Base-by-base conservation (phyloP, 306 rosid genomes). In the Vigna nakashimae region DNA sequence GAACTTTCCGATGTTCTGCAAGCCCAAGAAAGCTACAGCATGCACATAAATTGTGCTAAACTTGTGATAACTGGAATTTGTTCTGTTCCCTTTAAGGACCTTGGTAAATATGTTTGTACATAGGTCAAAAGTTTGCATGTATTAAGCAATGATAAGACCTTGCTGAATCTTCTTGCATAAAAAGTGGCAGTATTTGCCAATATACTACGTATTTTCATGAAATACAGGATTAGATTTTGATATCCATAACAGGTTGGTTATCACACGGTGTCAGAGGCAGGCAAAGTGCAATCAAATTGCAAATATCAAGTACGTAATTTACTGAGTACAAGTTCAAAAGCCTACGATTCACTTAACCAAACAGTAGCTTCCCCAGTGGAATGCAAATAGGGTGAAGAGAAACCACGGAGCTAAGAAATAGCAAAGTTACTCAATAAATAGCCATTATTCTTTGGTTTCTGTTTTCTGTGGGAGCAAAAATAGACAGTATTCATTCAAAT, bases 351-450 rank as follows among this genome's bases (percentile, higher is more conserved):
- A 49, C 32, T 63, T 18, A 30, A 12, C 60, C 50, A 62, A 56
- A 56, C 24, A 73, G 77, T 73, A 40, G 59, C 34, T 62, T 32
- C 4, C 26, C 71, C 22, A 28, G 30, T 15, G 42, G 55, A 53
- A 52, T 76, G 57, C 43, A 7, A 20, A 52, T 24, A 51, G 42
- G 74, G 66, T 11, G 16, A 65, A 66, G 53, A 53, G 53, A 52
- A 66, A 77, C 43, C 7, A 66, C 49, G 16, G 67, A 69, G 70
- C 26, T 45, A 45, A 46, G 62, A 57, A 77, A 58, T 17, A 9
- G 17, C 28, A 49, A 55, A 74, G 58, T 58, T 24, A 20, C 70
- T 74, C 18, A 50, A 57, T 28, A 57, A 73, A 49, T 66, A 45
- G 48, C 76, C 59, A 62, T 16, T 20, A 20, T 48, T 78, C n/a